These are phyloP conservation scores for Ettlia oleoabundans DNA, from an alignment of 139 green algal species.

Conservation along the genomic window DNA sequence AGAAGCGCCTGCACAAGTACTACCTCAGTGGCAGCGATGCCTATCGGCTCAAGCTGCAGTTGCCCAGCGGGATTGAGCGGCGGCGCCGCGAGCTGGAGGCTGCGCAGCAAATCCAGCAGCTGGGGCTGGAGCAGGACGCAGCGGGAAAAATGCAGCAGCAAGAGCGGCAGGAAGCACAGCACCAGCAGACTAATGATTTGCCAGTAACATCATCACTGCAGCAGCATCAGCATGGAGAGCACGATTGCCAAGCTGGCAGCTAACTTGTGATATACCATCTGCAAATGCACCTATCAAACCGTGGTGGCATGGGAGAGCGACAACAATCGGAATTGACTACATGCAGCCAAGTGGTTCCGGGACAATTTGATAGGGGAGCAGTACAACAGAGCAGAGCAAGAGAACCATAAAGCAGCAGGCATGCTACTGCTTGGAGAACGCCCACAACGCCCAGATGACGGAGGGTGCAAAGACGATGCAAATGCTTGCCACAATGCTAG, in stretches of 20 bases:
- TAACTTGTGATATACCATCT: not conserved
- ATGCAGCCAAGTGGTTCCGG: not conserved
- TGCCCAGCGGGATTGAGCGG: conserved; percentile 60
- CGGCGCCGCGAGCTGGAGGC: conserved; percentile 21
- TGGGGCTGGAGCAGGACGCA: not conserved
- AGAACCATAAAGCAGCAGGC: not conserved
- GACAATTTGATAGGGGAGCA: no score
- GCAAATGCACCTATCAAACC: no score
- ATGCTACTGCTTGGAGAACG: not conserved
- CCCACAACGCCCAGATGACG: conserved; percentile 15
- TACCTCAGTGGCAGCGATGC: conserved; percentile 96
- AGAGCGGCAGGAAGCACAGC: not conserved
- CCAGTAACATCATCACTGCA: no score
- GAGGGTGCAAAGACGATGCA: conserved; percentile 55
- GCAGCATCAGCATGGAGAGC: conserved; percentile 6
- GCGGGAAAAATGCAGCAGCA: not conserved
- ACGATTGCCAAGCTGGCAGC: not conserved
- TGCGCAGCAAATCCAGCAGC: conserved; percentile 21
- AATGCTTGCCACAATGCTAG: conserved; percentile 46
- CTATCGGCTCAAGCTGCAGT: conserved; percentile 95
- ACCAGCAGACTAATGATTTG: no score
- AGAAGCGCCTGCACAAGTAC: conserved; percentile 96
- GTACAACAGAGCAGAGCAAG: not conserved
- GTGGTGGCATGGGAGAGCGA: no score
- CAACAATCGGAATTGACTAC: no score